Conservation (phyloP, 1,284 basidiomycete genomes). For the Rhodotorula sp. region DNA sequence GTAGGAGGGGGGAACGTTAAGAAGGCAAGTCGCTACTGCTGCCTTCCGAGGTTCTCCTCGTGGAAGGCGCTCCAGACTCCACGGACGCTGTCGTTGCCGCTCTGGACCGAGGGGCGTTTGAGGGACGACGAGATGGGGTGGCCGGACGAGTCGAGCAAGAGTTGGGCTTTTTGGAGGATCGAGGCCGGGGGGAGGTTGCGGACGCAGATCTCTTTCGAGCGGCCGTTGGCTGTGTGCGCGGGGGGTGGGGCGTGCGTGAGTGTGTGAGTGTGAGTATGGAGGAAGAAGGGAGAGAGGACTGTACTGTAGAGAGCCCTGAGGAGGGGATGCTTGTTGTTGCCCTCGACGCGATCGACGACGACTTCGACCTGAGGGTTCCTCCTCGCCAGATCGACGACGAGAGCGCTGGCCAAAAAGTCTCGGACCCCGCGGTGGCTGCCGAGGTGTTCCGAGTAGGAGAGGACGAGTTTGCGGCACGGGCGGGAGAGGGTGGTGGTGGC, state of each 20-base stretch:
- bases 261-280: neutral
- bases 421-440: constrained; percentile 70
- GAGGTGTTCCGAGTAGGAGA: constrained; percentile 79
- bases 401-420: constrained; percentile 57
- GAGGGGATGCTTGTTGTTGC: constrained; percentile 49
- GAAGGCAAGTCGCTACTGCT: neutral
- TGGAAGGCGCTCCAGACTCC: constrained; percentile 64
- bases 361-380: constrained; percentile 53
- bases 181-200: constrained; percentile 50
- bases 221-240: constrained; percentile 50
- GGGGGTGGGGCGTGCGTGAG: neutral
- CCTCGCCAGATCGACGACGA: constrained; percentile 47
- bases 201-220: constrained; percentile 55
- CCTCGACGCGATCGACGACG: constrained; percentile 49
- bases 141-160: constrained; percentile 80
- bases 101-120: constrained; percentile 69
- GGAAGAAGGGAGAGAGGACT: constrained; percentile 20
- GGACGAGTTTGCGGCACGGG: constrained; percentile 59
- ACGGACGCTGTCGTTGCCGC: constrained; percentile 70
- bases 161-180: constrained; percentile 56
- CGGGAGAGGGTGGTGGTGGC: constrained; percentile 22
- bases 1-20: neutral
- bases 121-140: constrained; percentile 70
- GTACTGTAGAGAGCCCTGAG: constrained; percentile 53
- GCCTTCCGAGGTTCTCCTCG: constrained; percentile 15